Conservation (phyloP, 305 asterid species). For the Rubia tinctorum region DNA sequence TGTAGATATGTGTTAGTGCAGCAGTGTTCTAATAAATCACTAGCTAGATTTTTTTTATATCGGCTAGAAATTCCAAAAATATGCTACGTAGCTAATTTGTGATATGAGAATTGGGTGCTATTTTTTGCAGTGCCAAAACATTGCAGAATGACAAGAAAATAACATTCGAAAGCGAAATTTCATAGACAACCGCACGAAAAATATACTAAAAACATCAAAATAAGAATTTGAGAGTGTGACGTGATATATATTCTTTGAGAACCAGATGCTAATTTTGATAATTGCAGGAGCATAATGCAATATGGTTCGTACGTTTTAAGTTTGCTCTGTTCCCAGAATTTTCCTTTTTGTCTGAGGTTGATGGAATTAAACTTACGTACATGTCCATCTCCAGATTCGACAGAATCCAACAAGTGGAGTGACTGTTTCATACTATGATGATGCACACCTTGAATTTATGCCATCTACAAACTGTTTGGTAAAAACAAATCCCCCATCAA, state of each 20-base stretch:
- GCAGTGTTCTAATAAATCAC: neutral
- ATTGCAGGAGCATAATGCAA: neutral
- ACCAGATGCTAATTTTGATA: constrained; percentile 23
- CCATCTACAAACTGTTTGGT: no score
- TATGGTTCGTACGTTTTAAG: constrained; percentile 3
- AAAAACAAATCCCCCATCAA: no score
- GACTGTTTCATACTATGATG: neutral
- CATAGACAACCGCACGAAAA: neutral
- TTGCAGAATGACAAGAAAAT: neutral
- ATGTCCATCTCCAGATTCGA: neutral
- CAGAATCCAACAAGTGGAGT: neutral
- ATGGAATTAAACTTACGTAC: neutral
- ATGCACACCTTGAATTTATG: neutral
- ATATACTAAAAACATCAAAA: neutral
- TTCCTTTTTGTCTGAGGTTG: neutral
- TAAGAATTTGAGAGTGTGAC: neutral
- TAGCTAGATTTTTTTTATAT: no score
- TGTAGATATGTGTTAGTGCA: neutral
- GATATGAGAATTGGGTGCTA: neutral
- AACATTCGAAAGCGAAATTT: constrained; percentile 4
- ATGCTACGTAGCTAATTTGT: neutral
- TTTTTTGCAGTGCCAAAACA: neutral
- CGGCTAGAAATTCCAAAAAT: neutral
- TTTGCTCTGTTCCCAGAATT: constrained; percentile 3
- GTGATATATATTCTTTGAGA: constrained; percentile 21